phyloP scores from a whole-genome alignment of 2,329 filamentous ascomycete genomes.

The Phaeoacremonium minimum region DNA sequence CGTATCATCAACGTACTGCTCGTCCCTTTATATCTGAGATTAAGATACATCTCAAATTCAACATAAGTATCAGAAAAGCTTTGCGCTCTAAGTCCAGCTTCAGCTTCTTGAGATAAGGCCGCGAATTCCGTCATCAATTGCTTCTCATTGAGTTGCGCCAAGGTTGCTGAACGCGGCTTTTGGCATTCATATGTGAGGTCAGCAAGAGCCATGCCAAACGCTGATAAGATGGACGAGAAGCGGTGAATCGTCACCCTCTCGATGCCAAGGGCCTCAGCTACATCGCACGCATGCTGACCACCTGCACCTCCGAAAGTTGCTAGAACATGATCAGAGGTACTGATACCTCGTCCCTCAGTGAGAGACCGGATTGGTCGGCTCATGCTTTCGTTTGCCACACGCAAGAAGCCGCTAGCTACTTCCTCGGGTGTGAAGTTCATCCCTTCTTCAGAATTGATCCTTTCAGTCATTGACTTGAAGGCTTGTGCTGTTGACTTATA shows the following conservation, averaged over 20 bases:
- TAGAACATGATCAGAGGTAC: conserved; percentile 57
- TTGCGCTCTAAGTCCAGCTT: too few relatives aligned
- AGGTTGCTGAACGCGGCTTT: too few relatives aligned
- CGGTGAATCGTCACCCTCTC: conserved; percentile 1
- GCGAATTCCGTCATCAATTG: too few relatives aligned
- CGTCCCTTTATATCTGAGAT: too few relatives aligned
- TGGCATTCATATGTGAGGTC: conserved; percentile 4
- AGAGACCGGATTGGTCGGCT: conserved; percentile 4
- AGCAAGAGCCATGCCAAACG: conserved; percentile 4
- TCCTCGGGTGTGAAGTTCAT: conserved; percentile 14
- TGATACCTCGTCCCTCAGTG: conserved; percentile 1
- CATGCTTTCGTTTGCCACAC: conserved; percentile 5
- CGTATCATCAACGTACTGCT: too few relatives aligned
- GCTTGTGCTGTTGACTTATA: conserved; percentile 21
- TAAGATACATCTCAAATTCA: too few relatives aligned
- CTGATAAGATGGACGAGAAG: conserved; percentile 4
- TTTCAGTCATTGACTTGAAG: conserved; percentile 22
- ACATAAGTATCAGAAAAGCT: too few relatives aligned
- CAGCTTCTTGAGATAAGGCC: too few relatives aligned
- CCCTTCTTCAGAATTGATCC: conserved; percentile 26
- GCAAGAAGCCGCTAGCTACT: too few relatives aligned
- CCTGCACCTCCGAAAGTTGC: conserved; percentile 38
- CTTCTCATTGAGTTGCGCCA: too few relatives aligned
- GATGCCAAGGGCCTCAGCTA: conserved; percentile 4
- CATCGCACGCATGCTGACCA: conserved; percentile 4